Conservation (phyloP, 1,284 basidiomycete genomes). For the Paramarasmius palmivorus region DNA sequence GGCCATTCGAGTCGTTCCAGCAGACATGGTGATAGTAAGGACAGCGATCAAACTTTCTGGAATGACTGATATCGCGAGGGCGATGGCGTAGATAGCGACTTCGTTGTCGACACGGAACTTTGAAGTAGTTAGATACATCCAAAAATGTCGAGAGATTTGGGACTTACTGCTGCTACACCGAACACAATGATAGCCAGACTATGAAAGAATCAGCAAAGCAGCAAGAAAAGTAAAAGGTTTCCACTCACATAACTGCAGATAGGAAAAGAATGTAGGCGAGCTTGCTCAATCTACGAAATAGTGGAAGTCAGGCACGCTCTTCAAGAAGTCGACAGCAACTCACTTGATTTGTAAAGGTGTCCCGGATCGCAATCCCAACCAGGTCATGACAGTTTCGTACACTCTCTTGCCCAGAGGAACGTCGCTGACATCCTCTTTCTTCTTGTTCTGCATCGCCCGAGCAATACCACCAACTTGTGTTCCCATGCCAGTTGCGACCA, state of each 20-base stretch:
- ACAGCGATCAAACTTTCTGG: constrained; percentile 44
- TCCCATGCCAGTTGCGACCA: constrained; percentile 64
- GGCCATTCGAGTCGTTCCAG: constrained; percentile 55
- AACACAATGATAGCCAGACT: constrained; percentile 53
- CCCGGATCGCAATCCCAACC: constrained; percentile 33
- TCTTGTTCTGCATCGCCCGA: constrained; percentile 27
- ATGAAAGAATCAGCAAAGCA: background rate
- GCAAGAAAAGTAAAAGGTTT: background rate
- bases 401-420: constrained; percentile 21
- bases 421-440: background rate
- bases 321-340: background rate
- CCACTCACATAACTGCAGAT: constrained; percentile 3
- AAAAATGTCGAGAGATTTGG: background rate
- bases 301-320: background rate
- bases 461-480: constrained; percentile 67
- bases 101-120: constrained; percentile 43
- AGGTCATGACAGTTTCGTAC: constrained; percentile 21
- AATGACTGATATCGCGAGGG: constrained; percentile 41
- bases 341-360: constrained; percentile 64
- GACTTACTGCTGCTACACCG: constrained; percentile 38
- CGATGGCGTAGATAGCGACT: constrained; percentile 48
- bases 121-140: background rate
- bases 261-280: constrained; percentile 28
- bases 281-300: constrained; percentile 34
- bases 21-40: constrained; percentile 46